Conservation (phyloP, 495 filamentous ascomycete genomes). For the Podospora comata region DNA sequence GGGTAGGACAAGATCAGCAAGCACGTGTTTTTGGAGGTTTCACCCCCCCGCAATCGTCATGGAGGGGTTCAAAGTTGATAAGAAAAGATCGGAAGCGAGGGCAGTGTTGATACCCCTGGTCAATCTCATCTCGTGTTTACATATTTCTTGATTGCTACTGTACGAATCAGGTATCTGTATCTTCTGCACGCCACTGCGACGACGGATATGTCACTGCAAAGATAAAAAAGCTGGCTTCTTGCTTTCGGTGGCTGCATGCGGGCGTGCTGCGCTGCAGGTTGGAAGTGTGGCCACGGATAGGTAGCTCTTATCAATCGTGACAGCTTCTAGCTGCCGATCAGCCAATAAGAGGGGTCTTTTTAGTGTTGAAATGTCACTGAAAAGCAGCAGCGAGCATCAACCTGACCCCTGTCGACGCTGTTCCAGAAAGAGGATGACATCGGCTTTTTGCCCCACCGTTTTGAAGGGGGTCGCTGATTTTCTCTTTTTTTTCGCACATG, state of each 20-base stretch:
- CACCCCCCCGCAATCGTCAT: neutral
- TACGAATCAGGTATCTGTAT: neutral
- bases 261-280: neutral
- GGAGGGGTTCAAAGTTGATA: neutral
- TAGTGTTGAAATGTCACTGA: neutral
- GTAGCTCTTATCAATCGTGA: neutral
- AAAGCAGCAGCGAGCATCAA: neutral
- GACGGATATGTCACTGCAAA: neutral
- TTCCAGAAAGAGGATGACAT: neutral
- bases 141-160: neutral
- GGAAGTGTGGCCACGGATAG: neutral
- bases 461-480: neutral
- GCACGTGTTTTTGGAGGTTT: neutral
- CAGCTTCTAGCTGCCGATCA: neutral
- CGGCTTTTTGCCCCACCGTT: neutral
- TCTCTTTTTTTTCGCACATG: neutral
- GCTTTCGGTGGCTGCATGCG: neutral
- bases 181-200: neutral
- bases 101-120: neutral
- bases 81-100: neutral
- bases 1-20: neutral
- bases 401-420: neutral
- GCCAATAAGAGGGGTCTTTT: neutral
- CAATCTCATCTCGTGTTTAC: neutral
- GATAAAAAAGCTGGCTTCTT: neutral